Evolutionary conservation across 345 rosid genomes (phyloP).

Genomic region (Jatropha curcas): DNA sequence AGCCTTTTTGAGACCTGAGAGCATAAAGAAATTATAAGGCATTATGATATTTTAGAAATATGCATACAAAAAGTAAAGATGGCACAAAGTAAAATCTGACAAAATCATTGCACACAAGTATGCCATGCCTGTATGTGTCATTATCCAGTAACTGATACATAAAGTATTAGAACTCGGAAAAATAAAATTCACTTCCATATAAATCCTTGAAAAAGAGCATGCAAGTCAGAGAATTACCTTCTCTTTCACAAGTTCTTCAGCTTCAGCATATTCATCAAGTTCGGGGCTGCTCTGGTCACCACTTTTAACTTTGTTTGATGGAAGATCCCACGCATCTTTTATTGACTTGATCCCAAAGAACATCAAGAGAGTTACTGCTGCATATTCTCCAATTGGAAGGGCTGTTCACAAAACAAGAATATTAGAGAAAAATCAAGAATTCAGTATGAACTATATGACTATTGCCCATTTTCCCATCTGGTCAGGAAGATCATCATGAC

Average conservation of each 20-base stretch:
- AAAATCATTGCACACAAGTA: neutral
- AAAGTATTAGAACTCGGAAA: neutral
- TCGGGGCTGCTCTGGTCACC: conserved; percentile 57
- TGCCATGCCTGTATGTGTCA: neutral
- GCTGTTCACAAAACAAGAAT: conserved; percentile 49
- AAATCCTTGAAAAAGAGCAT: neutral
- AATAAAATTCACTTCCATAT: neutral
- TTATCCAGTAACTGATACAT: neutral
- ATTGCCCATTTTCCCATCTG: neutral
- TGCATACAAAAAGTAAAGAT: neutral
- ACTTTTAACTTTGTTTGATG: conserved; percentile 48
- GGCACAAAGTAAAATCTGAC: conserved; percentile 3
- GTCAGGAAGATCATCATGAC: neutral
- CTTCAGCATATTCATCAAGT: conserved; percentile 84
- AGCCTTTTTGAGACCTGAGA: conserved; percentile 69
- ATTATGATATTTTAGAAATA: conserved; percentile 1
- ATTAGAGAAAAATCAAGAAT: conserved; percentile 24
- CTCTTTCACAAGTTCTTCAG: conserved; percentile 93
- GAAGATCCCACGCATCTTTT: conserved; percentile 97
- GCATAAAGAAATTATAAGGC: conserved; percentile 6
- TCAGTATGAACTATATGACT: neutral
- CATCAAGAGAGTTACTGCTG: conserved; percentile 81
- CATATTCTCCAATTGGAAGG: conserved; percentile 94
- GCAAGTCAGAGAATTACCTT: conserved; percentile 41
- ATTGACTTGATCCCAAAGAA: conserved; percentile 96